Percentiles rank a stretch among this genome's conserved stretches.
phyloP scores from a whole-genome alignment of 495 filamentous ascomycete genomes.

The Parmelia sp. region DNA sequence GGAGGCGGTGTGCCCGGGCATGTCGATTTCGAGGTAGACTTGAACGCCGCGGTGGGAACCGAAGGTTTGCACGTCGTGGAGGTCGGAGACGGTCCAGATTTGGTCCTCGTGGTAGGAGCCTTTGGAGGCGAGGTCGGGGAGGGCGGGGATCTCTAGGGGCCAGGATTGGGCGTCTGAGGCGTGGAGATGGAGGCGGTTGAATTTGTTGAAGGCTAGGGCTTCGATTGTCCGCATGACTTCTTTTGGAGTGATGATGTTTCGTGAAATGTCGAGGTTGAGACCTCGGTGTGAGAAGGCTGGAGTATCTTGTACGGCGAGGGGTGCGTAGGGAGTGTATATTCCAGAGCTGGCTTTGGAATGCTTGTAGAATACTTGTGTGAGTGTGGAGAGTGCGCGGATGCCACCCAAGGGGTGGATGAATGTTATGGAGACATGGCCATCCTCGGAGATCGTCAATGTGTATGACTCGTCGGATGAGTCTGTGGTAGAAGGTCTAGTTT shows the following conservation, averaged over 20 bases:
- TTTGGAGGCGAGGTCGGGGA: constrained; percentile 54
- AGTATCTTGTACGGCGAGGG: neutral
- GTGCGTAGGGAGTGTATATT: no score
- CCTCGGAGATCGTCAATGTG: constrained; percentile 47
- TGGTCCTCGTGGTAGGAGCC: neutral
- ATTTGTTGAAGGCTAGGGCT: constrained; percentile 64
- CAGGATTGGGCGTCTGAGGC: constrained; percentile 75
- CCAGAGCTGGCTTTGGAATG: constrained; percentile 38
- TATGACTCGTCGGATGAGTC: constrained; percentile 71
- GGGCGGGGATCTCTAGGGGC: constrained; percentile 66
- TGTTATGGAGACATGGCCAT: constrained; percentile 56
- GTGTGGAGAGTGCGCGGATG: constrained; percentile 59
- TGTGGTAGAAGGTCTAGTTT: constrained; percentile 23
- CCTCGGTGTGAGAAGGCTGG: constrained; percentile 68
- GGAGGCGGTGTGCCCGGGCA: neutral
- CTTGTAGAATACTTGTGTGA: constrained; percentile 69
- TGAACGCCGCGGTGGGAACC: neutral
- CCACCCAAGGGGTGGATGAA: constrained; percentile 58
- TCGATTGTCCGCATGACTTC: constrained; percentile 65
- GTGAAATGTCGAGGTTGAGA: constrained; percentile 62
- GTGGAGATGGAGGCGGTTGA: constrained; percentile 73
- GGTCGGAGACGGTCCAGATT: no score
- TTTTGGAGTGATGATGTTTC: constrained; percentile 56
- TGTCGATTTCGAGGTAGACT: neutral
- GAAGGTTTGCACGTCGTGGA: no score